Evolutionary conservation across 108 stramenopile species (phyloP), one percentile per base, ranked within the genome.

Genomic region (Stephanodiscus triporus): DNA sequence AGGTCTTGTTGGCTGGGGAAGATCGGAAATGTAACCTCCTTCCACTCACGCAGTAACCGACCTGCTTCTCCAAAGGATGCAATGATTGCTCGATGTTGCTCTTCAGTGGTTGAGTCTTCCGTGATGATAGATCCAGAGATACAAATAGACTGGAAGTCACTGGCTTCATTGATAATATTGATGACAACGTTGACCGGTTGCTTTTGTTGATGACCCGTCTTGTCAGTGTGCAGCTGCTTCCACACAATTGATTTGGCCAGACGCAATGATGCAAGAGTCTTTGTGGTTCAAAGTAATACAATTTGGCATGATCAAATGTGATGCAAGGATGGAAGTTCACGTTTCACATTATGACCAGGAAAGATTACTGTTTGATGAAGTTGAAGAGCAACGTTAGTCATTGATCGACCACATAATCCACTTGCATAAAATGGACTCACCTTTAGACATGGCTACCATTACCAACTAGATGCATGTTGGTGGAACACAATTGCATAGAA

Each of bases 191-290:
- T 70, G 20, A 42, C 42, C 9, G 57, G 20, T 50, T 48, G 16
- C 23, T 14, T 30, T 59, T 58, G 69, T 6, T 55, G 9, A 11
- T 32, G 19, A 34, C 29, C 19, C 26, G 69, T 70, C 30, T 45
- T 55, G 58, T 70, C 69, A 10, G 69, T 16, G 10, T 61, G 60
- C 6, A 70, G 17, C 53, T 70, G 69, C 20, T 30, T 58, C 69
- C 69, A 70, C 14, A 16, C 7, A 1, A 16, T 58, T 26, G 69
- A 55, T 26, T 30, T 22, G 22, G 24, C 69, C 9, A 70, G 8
- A n/a, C 34, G 69, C 8, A 36, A 58, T 13, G 14, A 7, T 6
- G 69, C 60, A 26, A 70, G 40, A 36, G 69, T 70, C 56, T 70
- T 61, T 20, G 42, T 29, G 6, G 58, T 27, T 57, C 23, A 9